phyloP scores from a whole-genome alignment of 2,329 filamentous ascomycete genomes.

The Pseudogymnoascus sp. region DNA sequence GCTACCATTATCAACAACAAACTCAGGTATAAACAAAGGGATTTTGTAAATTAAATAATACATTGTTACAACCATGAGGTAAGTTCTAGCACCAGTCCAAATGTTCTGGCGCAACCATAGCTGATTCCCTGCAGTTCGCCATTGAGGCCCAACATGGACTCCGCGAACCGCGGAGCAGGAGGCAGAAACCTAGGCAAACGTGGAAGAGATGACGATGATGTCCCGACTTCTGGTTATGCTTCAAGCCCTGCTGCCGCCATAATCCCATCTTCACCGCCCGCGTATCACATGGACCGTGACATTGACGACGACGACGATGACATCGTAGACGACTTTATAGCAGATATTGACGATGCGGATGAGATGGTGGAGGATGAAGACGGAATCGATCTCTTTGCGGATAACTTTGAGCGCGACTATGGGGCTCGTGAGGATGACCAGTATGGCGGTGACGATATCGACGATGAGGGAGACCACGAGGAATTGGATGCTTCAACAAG shows the following conservation, averaged over 20 bases:
- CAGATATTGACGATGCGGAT: constrained; percentile 68
- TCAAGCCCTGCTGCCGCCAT: constrained; percentile 43
- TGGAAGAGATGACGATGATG: constrained; percentile 55
- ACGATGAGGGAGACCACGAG: constrained; percentile 69
- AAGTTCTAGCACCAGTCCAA: constrained; percentile 12
- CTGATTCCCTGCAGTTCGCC: constrained; percentile 55
- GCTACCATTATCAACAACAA: constrained; percentile 10
- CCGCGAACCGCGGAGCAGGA: constrained; percentile 64
- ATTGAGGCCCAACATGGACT: constrained; percentile 68
- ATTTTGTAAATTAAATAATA: not conserved
- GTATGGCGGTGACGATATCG: constrained; percentile 64
- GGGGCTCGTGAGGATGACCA: constrained; percentile 55
- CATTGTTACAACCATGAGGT: constrained; percentile 28
- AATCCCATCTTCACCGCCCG: constrained; percentile 58
- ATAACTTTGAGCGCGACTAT: constrained; percentile 66
- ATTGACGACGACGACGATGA: constrained; percentile 61
- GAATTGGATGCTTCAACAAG: constrained; percentile 58
- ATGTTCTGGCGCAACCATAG: constrained; percentile 12
- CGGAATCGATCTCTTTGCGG: constrained; percentile 67
- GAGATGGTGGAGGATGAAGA: constrained; percentile 75
- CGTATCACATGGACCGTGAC: constrained; percentile 54
- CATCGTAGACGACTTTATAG: constrained; percentile 60
- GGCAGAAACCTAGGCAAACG: constrained; percentile 49
- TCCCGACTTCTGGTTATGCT: constrained; percentile 39
- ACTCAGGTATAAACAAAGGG: not conserved